Conservation (phyloP, 768 basidiomycete genomes). For the Boletus subparvulus region DNA sequence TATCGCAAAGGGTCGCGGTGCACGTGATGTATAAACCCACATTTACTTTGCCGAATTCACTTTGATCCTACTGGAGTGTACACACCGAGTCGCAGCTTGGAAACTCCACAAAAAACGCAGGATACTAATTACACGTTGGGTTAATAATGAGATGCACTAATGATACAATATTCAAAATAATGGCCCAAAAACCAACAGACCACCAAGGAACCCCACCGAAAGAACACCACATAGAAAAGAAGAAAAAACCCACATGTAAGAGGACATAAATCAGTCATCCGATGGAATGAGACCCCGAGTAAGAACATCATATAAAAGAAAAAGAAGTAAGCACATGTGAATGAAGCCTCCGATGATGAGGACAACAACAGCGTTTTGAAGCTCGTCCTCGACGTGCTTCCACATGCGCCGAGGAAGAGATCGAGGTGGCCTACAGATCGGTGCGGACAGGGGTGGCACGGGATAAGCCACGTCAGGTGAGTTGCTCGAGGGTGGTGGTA, state of each 20-base stretch:
- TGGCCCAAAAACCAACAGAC: background rate
- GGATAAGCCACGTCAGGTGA: background rate
- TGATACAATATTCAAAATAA: slow-evolving; percentile 13
- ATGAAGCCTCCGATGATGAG: slow-evolving; percentile 27
- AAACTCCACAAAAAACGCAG: background rate
- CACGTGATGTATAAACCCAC: background rate
- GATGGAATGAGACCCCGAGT: slow-evolving; percentile 26
- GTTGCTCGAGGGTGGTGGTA: slow-evolving; percentile 9
- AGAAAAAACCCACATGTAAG: background rate
- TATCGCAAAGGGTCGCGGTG: background rate
- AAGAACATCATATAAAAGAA: slow-evolving; percentile 31
- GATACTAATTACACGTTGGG: slow-evolving; percentile 4
- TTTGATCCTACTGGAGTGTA: too few species aligned
- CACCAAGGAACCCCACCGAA: background rate
- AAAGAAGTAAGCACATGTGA: slow-evolving; percentile 28
- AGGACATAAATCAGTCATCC: slow-evolving; percentile 20
- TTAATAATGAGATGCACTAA: background rate
- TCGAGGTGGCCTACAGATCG: slow-evolving; percentile 1
- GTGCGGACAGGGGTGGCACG: background rate
- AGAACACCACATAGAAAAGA: slow-evolving; percentile 13
- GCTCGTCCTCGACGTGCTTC: slow-evolving; percentile 24
- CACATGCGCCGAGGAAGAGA: slow-evolving; percentile 17
- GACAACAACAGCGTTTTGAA: slow-evolving; percentile 29
- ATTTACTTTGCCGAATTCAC: too few species aligned
- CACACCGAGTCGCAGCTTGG: background rate